phyloP scores from a whole-genome alignment of 2,329 filamentous ascomycete species.

The Colletotrichum aenigma region DNA sequence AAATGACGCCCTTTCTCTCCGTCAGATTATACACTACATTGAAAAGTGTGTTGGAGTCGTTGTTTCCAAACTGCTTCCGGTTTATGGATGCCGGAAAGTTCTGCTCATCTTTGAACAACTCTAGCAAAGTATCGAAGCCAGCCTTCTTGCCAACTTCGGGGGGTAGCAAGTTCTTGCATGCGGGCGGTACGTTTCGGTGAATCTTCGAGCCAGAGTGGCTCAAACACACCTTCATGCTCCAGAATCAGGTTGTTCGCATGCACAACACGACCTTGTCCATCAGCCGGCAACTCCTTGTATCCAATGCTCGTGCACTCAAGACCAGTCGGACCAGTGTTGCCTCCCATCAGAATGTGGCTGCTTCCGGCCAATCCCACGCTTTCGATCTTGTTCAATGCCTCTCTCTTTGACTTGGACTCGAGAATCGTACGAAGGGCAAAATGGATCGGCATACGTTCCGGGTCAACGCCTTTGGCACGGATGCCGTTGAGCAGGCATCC shows the following conservation, averaged over 20 bases:
- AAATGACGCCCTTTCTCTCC: background rate
- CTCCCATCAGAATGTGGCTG: background rate
- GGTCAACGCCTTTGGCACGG: background rate
- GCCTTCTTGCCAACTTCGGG: background rate
- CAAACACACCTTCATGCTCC: background rate
- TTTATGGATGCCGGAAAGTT: background rate
- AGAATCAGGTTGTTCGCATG: background rate
- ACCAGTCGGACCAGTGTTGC: background rate
- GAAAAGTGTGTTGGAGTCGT: background rate
- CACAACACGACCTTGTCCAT: background rate
- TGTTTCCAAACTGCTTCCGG: background rate
- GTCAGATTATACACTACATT: background rate
- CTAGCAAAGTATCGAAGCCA: background rate
- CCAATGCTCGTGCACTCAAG: background rate
- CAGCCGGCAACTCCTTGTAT: background rate
- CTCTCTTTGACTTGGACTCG: background rate
- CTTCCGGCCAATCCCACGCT: background rate
- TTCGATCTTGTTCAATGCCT: background rate
- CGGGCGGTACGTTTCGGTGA: background rate
- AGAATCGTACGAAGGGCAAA: background rate
- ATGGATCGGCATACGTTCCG: background rate
- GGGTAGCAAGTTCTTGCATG: background rate
- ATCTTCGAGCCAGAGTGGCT: background rate
- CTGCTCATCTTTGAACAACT: background rate
- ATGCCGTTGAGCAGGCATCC: conserved; percentile 33